Percentiles rank a stretch among this genome's conserved stretches.
phyloP scores from a whole-genome alignment of 148 eudicot species.

The Beta vulgaris region DNA sequence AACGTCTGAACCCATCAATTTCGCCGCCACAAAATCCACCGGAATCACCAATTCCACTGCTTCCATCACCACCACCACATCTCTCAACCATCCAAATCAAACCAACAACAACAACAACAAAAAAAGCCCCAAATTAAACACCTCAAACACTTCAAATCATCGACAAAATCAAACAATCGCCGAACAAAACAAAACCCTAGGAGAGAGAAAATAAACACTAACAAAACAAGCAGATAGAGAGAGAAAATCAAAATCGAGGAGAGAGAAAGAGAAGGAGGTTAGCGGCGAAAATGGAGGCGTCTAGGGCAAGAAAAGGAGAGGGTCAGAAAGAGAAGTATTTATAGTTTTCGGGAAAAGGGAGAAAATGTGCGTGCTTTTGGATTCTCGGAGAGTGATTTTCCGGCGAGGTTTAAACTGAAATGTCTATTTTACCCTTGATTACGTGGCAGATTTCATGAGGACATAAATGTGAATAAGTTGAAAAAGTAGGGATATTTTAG shows the following conservation, averaged over 20 bases:
- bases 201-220: neutral
- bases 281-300: constrained; percentile 33
- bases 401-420: constrained; percentile 30
- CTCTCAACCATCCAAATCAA: neutral
- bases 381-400: constrained; percentile 45
- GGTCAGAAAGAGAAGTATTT: constrained; percentile 45
- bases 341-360: constrained; percentile 92
- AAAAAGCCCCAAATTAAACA: constrained; percentile 13
- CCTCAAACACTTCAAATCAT: constrained; percentile 12
- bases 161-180: constrained; percentile 10
- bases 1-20: constrained; percentile 64
- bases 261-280: constrained; percentile 20
- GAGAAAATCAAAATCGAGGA: neutral
- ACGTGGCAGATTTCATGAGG: constrained; percentile 22
- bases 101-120: neutral
- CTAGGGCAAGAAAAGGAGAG: constrained; percentile 56
- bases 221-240: neutral
- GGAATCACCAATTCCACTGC: constrained; percentile 40
- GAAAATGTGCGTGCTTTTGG: constrained; percentile 15
- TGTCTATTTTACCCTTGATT: constrained; percentile 10
- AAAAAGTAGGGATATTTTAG: constrained; percentile 1
- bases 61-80: constrained; percentile 39
- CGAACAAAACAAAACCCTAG: constrained; percentile 6
- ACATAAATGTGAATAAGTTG: neutral
- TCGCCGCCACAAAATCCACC: constrained; percentile 33